Conservation (phyloP, 23 red algal species). For the Gracilariopsis chorda region DNA sequence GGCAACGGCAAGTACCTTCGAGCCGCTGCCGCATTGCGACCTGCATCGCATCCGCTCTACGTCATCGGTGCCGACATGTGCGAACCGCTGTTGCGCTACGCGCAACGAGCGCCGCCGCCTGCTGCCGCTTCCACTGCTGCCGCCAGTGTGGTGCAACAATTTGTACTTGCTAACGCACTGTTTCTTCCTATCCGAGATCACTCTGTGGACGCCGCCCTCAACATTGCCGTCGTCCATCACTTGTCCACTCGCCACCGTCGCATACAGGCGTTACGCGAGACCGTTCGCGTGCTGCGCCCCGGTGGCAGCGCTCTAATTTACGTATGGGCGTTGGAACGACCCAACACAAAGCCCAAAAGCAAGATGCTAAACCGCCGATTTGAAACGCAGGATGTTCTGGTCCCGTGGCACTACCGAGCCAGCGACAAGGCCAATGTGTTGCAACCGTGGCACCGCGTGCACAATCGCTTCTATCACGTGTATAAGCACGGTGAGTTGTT, state of each 20-base stretch:
- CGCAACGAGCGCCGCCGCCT: background rate
- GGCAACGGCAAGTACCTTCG: slow-evolving; percentile 93
- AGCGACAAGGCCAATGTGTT: slow-evolving; percentile 21
- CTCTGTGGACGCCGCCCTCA: slow-evolving; percentile 71
- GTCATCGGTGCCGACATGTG: slow-evolving; percentile 24
- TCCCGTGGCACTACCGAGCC: slow-evolving; percentile 78
- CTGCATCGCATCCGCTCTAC: background rate
- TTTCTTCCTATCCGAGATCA: slow-evolving; percentile 38
- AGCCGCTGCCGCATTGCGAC: background rate
- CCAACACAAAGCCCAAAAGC: slow-evolving; percentile 5
- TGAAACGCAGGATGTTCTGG: slow-evolving; percentile 60
- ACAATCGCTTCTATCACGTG: slow-evolving; percentile 75
- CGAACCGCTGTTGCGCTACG: background rate
- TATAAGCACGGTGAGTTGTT: slow-evolving; percentile 68
- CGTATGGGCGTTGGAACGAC: slow-evolving; percentile 81
- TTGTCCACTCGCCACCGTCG: slow-evolving; percentile 64
- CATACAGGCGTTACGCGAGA: slow-evolving; percentile 47
- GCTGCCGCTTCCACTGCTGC: background rate
- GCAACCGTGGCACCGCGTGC: background rate
- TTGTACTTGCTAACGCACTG: slow-evolving; percentile 64
- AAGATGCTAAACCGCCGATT: slow-evolving; percentile 57
- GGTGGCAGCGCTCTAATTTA: slow-evolving; percentile 64
- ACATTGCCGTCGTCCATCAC: slow-evolving; percentile 97
- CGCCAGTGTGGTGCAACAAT: no score
- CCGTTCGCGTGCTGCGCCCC: slow-evolving; percentile 51